Evolutionary conservation across 1,284 basidiomycete genomes (phyloP).

Genomic region (Malassezia dermatis): DNA sequence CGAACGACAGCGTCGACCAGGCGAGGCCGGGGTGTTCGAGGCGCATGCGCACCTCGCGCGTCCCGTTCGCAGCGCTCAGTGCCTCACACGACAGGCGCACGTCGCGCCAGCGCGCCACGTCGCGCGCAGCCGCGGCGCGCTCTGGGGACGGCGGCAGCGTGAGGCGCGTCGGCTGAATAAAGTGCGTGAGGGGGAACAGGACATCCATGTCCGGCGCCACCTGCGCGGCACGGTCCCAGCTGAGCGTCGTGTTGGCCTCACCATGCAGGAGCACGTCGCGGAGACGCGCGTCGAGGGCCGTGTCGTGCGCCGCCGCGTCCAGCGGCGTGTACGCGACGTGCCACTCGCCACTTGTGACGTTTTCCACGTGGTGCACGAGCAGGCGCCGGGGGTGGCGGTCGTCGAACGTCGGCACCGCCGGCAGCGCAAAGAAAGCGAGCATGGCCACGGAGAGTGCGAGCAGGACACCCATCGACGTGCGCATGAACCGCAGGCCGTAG

Average conservation of each 20-base stretch:
- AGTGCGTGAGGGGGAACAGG: constrained; percentile 61
- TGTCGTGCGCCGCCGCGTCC: constrained; percentile 70
- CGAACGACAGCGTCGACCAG: constrained; percentile 84
- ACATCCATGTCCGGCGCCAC: constrained; percentile 49
- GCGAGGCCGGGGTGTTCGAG: constrained; percentile 75
- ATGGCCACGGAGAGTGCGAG: constrained; percentile 52
- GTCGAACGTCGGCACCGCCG: constrained; percentile 61
- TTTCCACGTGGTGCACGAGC: constrained; percentile 75
- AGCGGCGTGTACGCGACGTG: constrained; percentile 72
- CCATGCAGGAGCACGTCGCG: constrained; percentile 54
- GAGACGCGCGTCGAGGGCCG: constrained; percentile 58
- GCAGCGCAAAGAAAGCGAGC: constrained; percentile 56
- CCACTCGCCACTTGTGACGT: constrained; percentile 60
- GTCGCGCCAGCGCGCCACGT: constrained; percentile 6
- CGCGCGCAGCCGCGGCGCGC: background rate
- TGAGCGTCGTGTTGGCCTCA: constrained; percentile 31
- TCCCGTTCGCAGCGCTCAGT: constrained; percentile 62
- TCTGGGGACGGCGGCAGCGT: constrained; percentile 52
- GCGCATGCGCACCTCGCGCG: constrained; percentile 61
- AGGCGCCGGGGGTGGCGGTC: constrained; percentile 74
- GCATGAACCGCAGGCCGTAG: constrained; percentile 51
- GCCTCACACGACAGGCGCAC: constrained; percentile 15
- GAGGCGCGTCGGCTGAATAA: constrained; percentile 67
- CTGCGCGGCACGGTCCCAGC: constrained; percentile 32
- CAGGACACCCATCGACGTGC: constrained; percentile 52